Evolutionary conservation across 441 rosid genomes (phyloP).

Genomic region (Manihot esculenta): DNA sequence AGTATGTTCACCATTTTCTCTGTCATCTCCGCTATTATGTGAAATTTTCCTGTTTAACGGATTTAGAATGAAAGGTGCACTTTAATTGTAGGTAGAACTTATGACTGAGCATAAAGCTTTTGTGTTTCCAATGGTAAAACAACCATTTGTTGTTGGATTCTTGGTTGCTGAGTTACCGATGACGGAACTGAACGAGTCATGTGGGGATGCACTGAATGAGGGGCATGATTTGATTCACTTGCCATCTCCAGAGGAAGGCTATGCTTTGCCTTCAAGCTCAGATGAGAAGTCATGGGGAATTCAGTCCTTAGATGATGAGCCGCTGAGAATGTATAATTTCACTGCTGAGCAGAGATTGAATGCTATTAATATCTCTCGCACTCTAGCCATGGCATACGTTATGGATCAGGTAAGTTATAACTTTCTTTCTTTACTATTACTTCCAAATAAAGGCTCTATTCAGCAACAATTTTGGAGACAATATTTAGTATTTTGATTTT

Average conservation of each 20-base stretch:
- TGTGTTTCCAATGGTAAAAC: slow-evolving; percentile 90
- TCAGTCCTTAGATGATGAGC: slow-evolving; percentile 33
- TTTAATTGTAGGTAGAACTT: slow-evolving; percentile 53
- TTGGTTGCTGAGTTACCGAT: slow-evolving; percentile 81
- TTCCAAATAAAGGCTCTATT: too few relatives aligned
- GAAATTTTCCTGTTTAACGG: not conserved
- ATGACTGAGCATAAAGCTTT: slow-evolving; percentile 62
- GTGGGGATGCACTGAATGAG: slow-evolving; percentile 21
- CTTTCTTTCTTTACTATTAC: not conserved
- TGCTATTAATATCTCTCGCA: slow-evolving; percentile 70
- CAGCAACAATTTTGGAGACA: too few relatives aligned
- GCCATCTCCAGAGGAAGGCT: slow-evolving; percentile 55
- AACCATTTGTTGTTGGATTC: slow-evolving; percentile 86
- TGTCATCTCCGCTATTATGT: not conserved
- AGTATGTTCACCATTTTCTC: slow-evolving; percentile 31
- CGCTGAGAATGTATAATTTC: slow-evolving; percentile 36
- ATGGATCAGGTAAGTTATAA: slow-evolving; percentile 75
- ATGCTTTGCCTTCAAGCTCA: slow-evolving; percentile 43
- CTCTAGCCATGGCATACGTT: slow-evolving; percentile 85
- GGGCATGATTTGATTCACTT: slow-evolving; percentile 29
- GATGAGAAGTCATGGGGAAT: slow-evolving; percentile 34
- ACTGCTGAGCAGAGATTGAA: slow-evolving; percentile 63
- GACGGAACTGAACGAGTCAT: slow-evolving; percentile 24
- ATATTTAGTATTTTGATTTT: too few relatives aligned
- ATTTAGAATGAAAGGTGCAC: not conserved